Percentiles rank a stretch among this genome's conserved stretches.
phyloP scores from a whole-genome alignment of 148 eudicot species.

The Cornus kousa region DNA sequence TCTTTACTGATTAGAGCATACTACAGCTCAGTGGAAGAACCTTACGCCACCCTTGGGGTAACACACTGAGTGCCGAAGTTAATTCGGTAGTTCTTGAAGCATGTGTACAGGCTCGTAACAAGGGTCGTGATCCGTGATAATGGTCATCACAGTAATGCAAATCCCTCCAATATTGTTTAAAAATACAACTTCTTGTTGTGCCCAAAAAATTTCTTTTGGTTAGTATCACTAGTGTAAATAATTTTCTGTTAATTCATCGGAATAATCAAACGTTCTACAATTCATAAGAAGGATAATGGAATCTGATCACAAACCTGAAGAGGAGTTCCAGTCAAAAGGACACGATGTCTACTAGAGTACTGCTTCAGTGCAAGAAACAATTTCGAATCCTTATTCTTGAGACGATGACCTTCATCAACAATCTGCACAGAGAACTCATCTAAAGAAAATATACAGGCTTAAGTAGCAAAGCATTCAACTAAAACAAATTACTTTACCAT shows the following conservation, averaged over 20 bases:
- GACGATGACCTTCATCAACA: slow-evolving; percentile 99
- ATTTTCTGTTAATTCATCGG: too few species aligned
- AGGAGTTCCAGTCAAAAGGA: slow-evolving; percentile 94
- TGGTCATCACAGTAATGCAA: too few species aligned
- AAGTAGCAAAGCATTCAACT: slow-evolving; percentile 2
- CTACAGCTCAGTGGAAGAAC: not conserved
- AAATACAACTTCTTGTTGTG: too few species aligned
- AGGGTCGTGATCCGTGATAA: too few species aligned
- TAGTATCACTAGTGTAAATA: too few species aligned
- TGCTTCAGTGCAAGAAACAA: slow-evolving; percentile 78
- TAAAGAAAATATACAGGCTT: slow-evolving; percentile 6
- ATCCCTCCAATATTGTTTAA: too few species aligned
- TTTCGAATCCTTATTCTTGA: slow-evolving; percentile 96
- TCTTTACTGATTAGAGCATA: not conserved
- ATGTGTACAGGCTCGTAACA: too few species aligned
- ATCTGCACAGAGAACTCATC: slow-evolving; percentile 44
- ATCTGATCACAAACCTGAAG: slow-evolving; percentile 69
- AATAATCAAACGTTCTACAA: not conserved
- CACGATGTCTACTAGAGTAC: slow-evolving; percentile 73
- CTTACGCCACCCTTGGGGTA: not conserved
- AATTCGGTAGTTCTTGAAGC: too few species aligned
- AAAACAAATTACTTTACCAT: slow-evolving; percentile 56
- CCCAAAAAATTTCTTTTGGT: too few species aligned
- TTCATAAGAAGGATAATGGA: not conserved
- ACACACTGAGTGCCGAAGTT: too few species aligned